These are phyloP conservation scores for Crotalaria pallida DNA, from an alignment of 306 rosid species.

Conservation along the genomic window DNA sequence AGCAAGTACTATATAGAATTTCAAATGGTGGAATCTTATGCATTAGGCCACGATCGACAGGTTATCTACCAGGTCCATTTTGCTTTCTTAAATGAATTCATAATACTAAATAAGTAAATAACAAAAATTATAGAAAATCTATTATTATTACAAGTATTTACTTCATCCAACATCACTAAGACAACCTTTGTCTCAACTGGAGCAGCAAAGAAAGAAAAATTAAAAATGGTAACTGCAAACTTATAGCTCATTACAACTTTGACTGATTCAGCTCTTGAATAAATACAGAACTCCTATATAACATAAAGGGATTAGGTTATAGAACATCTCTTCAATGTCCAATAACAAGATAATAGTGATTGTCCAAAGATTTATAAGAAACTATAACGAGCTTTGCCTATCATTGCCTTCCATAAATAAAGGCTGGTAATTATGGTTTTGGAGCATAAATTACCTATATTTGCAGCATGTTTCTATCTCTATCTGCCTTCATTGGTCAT, in stretches of 20 bases:
- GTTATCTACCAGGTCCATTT: neutral
- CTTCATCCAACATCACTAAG: neutral
- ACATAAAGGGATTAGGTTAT: neutral
- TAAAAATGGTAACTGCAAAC: neutral
- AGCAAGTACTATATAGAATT: neutral
- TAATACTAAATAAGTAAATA: neutral
- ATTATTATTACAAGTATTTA: neutral
- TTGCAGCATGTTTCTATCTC: constrained; percentile 29
- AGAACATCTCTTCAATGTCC: constrained; percentile 18
- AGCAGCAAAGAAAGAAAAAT: neutral
- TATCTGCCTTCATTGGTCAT: constrained; percentile 71
- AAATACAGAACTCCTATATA: neutral
- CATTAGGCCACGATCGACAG: neutral
- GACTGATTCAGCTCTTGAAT: neutral
- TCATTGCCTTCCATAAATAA: neutral
- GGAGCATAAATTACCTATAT: neutral
- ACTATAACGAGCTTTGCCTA: constrained; percentile 8
- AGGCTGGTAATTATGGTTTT: constrained; percentile 8
- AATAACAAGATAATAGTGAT: constrained; percentile 5
- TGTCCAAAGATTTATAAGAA: constrained; percentile 9
- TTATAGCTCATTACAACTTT: neutral
- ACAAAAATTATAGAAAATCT: neutral
- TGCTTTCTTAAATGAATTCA: neutral
- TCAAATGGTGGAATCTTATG: neutral
- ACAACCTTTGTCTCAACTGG: neutral